A percentile compares a stretch with the other conserved stretches of the same genome.
phyloP scores from a whole-genome alignment of 768 basidiomycete species.

The Lentinula raphanica region DNA sequence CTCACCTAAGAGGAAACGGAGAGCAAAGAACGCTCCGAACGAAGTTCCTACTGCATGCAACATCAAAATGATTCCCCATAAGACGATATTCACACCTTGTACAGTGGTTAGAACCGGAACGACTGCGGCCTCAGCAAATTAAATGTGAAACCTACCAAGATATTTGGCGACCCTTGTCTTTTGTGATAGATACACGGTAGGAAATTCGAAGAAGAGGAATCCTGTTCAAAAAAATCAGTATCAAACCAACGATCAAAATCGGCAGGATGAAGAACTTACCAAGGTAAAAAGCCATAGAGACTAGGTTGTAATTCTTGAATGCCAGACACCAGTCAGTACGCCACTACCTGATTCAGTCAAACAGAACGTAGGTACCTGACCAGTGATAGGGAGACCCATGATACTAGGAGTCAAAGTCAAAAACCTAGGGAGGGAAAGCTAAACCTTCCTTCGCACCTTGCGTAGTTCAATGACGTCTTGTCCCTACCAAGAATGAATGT shows the following conservation, averaged over 20 bases:
- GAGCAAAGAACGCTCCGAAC: slow-evolving; percentile 58
- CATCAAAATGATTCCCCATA: slow-evolving; percentile 59
- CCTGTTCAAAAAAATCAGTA: no score
- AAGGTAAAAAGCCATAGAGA: slow-evolving; percentile 60
- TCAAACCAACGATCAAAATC: no score
- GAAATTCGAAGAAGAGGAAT: slow-evolving; percentile 58
- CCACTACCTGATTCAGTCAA: not conserved
- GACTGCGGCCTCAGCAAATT: not conserved
- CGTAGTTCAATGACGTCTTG: slow-evolving; percentile 67
- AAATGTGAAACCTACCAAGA: slow-evolving; percentile 38
- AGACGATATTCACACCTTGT: slow-evolving; percentile 48
- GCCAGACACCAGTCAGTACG: slow-evolving; percentile 6
- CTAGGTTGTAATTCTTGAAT: slow-evolving; percentile 48
- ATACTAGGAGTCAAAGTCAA: slow-evolving; percentile 30
- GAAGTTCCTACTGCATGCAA: slow-evolving; percentile 51
- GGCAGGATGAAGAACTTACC: slow-evolving; percentile 25
- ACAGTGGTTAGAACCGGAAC: not conserved
- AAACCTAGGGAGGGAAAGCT: no score
- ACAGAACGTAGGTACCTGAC: slow-evolving; percentile 37
- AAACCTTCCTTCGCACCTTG: slow-evolving; percentile 37
- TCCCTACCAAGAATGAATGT: slow-evolving; percentile 33
- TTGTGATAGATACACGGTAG: slow-evolving; percentile 61
- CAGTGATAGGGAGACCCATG: slow-evolving; percentile 62
- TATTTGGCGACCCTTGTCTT: slow-evolving; percentile 57
- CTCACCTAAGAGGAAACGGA: slow-evolving; percentile 54